Evolutionary conservation across 768 basidiomycete genomes (phyloP).

Genomic region (Chiua virens): DNA sequence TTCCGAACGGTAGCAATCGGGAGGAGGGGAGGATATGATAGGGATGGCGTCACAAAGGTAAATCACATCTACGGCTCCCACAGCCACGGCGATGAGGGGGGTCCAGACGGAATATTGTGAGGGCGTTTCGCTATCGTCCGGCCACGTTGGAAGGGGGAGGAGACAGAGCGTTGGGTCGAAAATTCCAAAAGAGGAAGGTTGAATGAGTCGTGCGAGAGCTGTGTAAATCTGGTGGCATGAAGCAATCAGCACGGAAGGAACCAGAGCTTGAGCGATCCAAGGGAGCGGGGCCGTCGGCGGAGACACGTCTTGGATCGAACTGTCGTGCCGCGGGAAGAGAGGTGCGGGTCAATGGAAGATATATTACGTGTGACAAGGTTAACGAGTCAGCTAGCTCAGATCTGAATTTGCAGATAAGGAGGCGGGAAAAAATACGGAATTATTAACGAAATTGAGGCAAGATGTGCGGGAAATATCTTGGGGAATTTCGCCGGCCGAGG

Average conservation of each 20-base stretch:
- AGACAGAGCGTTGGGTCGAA: slow-evolving; percentile 21
- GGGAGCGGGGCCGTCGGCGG: slow-evolving; percentile 32
- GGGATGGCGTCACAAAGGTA: slow-evolving; percentile 16
- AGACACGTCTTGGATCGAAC: slow-evolving; percentile 12
- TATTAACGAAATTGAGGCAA: slow-evolving; percentile 27
- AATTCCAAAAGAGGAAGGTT: slow-evolving; percentile 28
- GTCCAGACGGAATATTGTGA: not conserved
- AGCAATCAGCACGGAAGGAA: slow-evolving; percentile 13
- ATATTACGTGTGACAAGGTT: slow-evolving; percentile 30
- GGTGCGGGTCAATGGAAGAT: slow-evolving; percentile 21
- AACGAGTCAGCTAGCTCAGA: slow-evolving; percentile 36
- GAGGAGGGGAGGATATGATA: not conserved
- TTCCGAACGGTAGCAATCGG: slow-evolving; percentile 1
- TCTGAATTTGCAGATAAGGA: slow-evolving; percentile 33
- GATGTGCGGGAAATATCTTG: slow-evolving; percentile 20
- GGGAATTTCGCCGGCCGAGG: slow-evolving; percentile 38
- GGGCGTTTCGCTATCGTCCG: not conserved
- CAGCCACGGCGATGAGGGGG: slow-evolving; percentile 18
- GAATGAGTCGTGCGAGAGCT: slow-evolving; percentile 13
- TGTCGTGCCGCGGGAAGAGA: slow-evolving; percentile 32
- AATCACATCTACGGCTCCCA: slow-evolving; percentile 17
- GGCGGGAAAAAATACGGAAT: slow-evolving; percentile 34
- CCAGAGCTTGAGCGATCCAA: slow-evolving; percentile 15
- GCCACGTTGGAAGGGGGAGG: slow-evolving; percentile 6
- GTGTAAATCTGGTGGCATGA: slow-evolving; percentile 7